Evolutionary conservation across 768 basidiomycete genomes (phyloP).

Genomic region (Boletus insuetus): DNA sequence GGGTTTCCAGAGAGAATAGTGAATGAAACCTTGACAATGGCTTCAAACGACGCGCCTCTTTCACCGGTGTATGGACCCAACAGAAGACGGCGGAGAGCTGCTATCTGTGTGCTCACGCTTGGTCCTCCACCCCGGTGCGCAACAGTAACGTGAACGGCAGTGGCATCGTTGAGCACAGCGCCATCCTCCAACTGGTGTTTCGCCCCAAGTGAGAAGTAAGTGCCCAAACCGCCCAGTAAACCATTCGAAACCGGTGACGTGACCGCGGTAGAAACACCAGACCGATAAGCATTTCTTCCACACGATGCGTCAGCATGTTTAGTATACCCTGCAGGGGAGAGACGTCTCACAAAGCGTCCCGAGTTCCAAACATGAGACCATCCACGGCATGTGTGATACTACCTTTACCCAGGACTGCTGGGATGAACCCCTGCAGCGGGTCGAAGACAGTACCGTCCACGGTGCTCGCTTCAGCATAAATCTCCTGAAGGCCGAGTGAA

Average conservation of each 20-base stretch:
- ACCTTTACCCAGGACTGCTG: slow-evolving; percentile 34
- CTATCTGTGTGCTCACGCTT: slow-evolving; percentile 65
- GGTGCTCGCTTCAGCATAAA: slow-evolving; percentile 60
- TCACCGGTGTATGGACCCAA: slow-evolving; percentile 29
- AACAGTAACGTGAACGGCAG: slow-evolving; percentile 61
- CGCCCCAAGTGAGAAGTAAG: slow-evolving; percentile 58
- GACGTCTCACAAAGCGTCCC: slow-evolving; percentile 45
- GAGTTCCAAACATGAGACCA: slow-evolving; percentile 52
- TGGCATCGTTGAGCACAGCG: slow-evolving; percentile 64
- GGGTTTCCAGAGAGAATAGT: background rate
- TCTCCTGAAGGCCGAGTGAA: slow-evolving; percentile 66
- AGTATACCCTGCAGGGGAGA: background rate
- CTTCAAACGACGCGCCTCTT: slow-evolving; percentile 31
- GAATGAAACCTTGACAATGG: slow-evolving; percentile 36
- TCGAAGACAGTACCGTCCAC: slow-evolving; percentile 62
- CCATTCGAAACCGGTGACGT: slow-evolving; percentile 54
- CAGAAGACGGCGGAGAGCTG: slow-evolving; percentile 49
- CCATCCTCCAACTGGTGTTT: slow-evolving; percentile 54
- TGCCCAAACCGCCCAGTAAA: slow-evolving; percentile 62
- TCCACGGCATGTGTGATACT: slow-evolving; percentile 61
- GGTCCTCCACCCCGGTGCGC: slow-evolving; percentile 26
- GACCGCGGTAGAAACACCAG: slow-evolving; percentile 71
- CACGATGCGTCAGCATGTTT: slow-evolving; percentile 3
- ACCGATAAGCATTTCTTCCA: slow-evolving; percentile 64
- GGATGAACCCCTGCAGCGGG: slow-evolving; percentile 35